Percentiles rank a stretch among this genome's conserved stretches.
Evolutionary conservation across 352 stramenopile species (phyloP).

Genomic region (Phytophthora sp.): DNA sequence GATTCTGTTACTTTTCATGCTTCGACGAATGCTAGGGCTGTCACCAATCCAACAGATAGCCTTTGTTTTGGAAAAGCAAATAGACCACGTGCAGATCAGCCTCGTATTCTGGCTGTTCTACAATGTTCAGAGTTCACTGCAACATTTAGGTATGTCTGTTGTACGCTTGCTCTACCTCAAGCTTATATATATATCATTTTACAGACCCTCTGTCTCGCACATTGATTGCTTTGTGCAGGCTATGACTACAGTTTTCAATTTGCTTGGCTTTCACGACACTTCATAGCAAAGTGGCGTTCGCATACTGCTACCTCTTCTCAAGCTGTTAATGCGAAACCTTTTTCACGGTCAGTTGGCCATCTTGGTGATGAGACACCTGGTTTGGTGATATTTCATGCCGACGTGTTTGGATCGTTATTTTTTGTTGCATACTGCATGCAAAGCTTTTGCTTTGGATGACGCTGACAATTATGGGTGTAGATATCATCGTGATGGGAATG

Average conservation of each 20-base stretch:
- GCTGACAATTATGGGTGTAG: slow-evolving; percentile 7
- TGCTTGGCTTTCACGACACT: background rate
- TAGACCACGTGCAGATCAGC: slow-evolving; percentile 28
- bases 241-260: slow-evolving; percentile 7
- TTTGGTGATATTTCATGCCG: background rate
- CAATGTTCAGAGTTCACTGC: slow-evolving; percentile 24
- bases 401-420: background rate
- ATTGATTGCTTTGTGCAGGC: background rate
- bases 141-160: slow-evolving; percentile 28
- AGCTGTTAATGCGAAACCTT: background rate
- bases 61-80: slow-evolving; percentile 43
- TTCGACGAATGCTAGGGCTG: slow-evolving; percentile 24
- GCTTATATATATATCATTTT: too few relatives aligned
- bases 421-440: slow-evolving; percentile 7
- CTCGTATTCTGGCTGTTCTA: slow-evolving; percentile 45
- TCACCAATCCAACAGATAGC: slow-evolving; percentile 26
- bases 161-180: too few relatives aligned
- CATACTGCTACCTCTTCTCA: background rate
- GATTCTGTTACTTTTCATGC: slow-evolving; percentile 19
- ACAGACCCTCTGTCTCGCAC: too few relatives aligned
- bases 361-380: background rate
- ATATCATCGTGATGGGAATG: background rate
- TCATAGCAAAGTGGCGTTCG: background rate
- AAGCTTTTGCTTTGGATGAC: background rate
- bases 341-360: background rate